Base-by-base conservation (phyloP, 306 rosid genomes). In the Heteromeles arbutifolia region DNA sequence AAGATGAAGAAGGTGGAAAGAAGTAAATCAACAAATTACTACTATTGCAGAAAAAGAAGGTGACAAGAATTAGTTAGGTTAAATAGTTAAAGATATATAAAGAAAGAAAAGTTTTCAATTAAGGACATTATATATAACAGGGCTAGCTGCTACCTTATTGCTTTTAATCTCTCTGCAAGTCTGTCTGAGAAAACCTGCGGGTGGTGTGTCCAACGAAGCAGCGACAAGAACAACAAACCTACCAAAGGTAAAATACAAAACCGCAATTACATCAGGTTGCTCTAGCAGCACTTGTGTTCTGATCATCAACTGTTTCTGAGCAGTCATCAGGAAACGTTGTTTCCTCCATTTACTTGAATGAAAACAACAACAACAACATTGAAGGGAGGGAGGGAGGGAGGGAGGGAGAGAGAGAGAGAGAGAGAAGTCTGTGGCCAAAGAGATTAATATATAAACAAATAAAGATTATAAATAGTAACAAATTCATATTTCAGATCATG, bases 211-310 rank as follows among this genome's bases (percentile, higher is more conserved):
- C 74, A 80, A 73, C 76, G 76, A 83, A 81, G 84, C 82, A 78
- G 85, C 74, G 85, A 86, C 87, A 76, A 81, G 80, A 86, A 69
- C 84, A 79, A 79, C 82, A 83, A 81, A 78, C 85, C 85, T 80
- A 81, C 82, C 81, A 79, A 73, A 31, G 39, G 61, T 53, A 69
- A 45, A 65, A 65, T 72, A 74, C 81, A 78, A 78, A 48, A 79
- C 76, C 61, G 74, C 81, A 26, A 79, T 66, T 63, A 64, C 67
- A 75, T 80, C 77, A 77, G 82, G 66, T 61, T 32, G 67, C 81
- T 76, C 50, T 26, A 43, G 18, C 77, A 67, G 70, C 78, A 50
- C 21, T 50, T 50, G 18, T 50, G 21, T 39, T 26, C 53, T 57
- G 59, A 56, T 75, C 76, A 58, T 69, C 18, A 34, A 37, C 26